phyloP scores from a whole-genome alignment of 495 filamentous ascomycete genomes.

The Neurospora terricola region DNA sequence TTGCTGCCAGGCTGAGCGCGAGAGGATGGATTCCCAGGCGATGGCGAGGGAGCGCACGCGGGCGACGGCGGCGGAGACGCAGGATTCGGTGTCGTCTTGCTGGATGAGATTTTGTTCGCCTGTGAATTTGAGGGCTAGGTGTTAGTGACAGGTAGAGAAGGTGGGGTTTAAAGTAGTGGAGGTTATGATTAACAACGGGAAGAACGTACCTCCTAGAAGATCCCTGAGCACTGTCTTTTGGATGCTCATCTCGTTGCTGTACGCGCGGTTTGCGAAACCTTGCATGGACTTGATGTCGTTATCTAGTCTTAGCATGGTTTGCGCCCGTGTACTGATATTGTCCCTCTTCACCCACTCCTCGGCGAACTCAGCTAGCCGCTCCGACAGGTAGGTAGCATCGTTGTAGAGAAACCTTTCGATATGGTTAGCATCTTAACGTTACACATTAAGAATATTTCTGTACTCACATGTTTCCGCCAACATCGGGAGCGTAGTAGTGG shows the following conservation, averaged over 20 bases:
- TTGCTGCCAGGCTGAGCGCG: conserved; percentile 73
- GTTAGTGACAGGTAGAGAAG: not conserved
- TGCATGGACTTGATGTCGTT: conserved; percentile 63
- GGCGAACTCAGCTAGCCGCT: conserved; percentile 53
- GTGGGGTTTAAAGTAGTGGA: not conserved
- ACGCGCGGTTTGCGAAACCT: conserved; percentile 72
- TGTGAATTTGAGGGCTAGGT: not conserved
- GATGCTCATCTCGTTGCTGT: conserved; percentile 75
- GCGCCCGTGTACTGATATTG: conserved; percentile 35
- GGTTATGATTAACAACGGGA: conserved; percentile 7
- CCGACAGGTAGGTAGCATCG: conserved; percentile 70
- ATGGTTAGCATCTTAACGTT: conserved; percentile 5
- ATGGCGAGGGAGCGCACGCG: conserved; percentile 58
- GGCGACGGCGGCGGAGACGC: conserved; percentile 56
- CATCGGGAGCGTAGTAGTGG: conserved; percentile 58
- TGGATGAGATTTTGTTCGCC: conserved; percentile 40
- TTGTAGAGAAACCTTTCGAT: conserved; percentile 73
- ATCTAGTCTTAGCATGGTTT: conserved; percentile 49
- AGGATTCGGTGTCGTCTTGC: conserved; percentile 56
- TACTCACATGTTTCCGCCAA: conserved; percentile 63
- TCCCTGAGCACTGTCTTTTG: conserved; percentile 79
- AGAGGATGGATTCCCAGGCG: conserved; percentile 72
- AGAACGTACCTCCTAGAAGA: conserved; percentile 62
- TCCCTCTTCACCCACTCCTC: conserved; percentile 38
- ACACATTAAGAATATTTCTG: not conserved